Conservation (phyloP, 2,329 filamentous ascomycete species). For the Cordyceps cicadae region DNA sequence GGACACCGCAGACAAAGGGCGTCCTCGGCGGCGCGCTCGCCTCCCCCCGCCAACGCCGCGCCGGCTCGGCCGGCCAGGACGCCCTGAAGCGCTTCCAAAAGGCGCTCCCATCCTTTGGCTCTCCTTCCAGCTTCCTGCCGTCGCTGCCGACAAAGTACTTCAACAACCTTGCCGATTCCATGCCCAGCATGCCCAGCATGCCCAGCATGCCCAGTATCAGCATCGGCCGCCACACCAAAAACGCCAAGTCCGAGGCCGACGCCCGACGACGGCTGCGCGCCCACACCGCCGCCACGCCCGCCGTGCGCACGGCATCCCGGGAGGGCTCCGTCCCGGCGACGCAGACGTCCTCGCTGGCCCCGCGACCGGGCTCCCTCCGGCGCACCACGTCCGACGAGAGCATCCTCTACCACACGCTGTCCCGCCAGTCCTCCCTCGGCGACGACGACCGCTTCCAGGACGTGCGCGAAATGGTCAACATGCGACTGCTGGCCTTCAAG, state of each 20-base stretch:
- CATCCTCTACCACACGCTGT: slow-evolving; percentile 65
- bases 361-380: slow-evolving; percentile 21
- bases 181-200: slow-evolving; percentile 14
- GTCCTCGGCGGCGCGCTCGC: slow-evolving; percentile 38
- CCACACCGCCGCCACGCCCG: background rate
- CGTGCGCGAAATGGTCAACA: slow-evolving; percentile 78
- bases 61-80: slow-evolving; percentile 48
- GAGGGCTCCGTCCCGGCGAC: background rate
- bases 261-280: background rate
- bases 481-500: slow-evolving; percentile 78
- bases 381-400: slow-evolving; percentile 56
- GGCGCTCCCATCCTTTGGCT: slow-evolving; percentile 43
- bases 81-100: slow-evolving; percentile 49
- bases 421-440: slow-evolving; percentile 72
- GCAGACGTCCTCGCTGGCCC: background rate
- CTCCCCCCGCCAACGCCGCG: slow-evolving; percentile 38
- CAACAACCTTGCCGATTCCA: slow-evolving; percentile 12
- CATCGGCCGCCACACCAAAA: slow-evolving; percentile 13
- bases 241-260: background rate
- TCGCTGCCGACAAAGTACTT: slow-evolving; percentile 30
- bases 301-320: background rate
- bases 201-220: slow-evolving; percentile 13
- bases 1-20: slow-evolving; percentile 19
- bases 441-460: slow-evolving; percentile 75
- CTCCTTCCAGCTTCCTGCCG: slow-evolving; percentile 25